Conservation (phyloP, 768 basidiomycete species). For the Pisolithus marmoratus region DNA sequence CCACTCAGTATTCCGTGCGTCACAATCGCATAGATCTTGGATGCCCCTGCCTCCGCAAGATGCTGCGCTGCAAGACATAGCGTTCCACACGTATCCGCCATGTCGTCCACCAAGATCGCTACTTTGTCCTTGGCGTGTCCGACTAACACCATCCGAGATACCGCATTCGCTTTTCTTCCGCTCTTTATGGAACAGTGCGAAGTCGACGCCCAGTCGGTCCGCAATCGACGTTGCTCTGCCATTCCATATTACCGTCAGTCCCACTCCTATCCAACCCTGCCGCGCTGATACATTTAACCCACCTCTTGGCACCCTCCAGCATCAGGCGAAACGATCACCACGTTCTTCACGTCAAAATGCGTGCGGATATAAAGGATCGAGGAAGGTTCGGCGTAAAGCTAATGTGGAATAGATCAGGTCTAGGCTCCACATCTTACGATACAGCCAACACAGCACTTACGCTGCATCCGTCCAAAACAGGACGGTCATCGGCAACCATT, state of each 20-base stretch:
- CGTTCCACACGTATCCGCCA: slow-evolving; percentile 97
- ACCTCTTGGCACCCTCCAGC: slow-evolving; percentile 99
- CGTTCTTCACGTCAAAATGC: slow-evolving; percentile 76
- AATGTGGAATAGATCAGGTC: slow-evolving; percentile 17
- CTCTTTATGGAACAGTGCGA: slow-evolving; percentile 99
- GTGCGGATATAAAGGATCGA: slow-evolving; percentile 92
- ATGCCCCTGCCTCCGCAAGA: slow-evolving; percentile 82
- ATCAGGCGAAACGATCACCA: slow-evolving; percentile 96
- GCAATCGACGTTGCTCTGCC: slow-evolving; percentile 93
- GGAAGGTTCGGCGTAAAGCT: slow-evolving; percentile 96
- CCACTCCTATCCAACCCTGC: not conserved
- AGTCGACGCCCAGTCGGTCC: slow-evolving; percentile 92
- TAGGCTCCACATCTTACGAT: slow-evolving; percentile 3
- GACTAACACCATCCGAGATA: slow-evolving; percentile 92
- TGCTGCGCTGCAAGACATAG: slow-evolving; percentile 88
- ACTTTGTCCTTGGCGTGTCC: slow-evolving; percentile 89
- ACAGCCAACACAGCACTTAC: slow-evolving; percentile 37
- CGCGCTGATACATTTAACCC: slow-evolving; percentile 7
- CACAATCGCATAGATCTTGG: slow-evolving; percentile 84
- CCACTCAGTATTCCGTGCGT: slow-evolving; percentile 96
- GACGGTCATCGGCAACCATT: slow-evolving; percentile 11
- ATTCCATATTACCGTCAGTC: slow-evolving; percentile 11
- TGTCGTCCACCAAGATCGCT: slow-evolving; percentile 96
- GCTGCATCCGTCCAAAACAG: slow-evolving; percentile 24
- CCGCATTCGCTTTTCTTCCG: slow-evolving; percentile 94